Evolutionary conservation across 768 basidiomycete species (phyloP), one percentile per base, ranked within the genome.

Genomic region (Gelatoporia subvermispora): DNA sequence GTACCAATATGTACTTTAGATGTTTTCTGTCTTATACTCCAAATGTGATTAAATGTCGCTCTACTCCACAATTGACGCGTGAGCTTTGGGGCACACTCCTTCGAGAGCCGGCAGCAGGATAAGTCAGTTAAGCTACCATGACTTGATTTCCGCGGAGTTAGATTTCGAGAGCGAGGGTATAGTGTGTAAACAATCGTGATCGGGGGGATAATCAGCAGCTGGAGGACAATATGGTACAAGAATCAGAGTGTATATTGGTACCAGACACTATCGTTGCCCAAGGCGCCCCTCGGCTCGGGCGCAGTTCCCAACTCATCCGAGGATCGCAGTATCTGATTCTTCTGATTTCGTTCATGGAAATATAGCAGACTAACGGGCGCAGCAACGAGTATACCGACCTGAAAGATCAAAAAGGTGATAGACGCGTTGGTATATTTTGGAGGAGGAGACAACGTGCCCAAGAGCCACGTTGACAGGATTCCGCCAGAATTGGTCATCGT

Each of bases 401-500:
- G 72, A 67, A 69, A 60, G 20, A 63, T 55, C 2, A 68, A 56
- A 18, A 63, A 57, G 9, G 61, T 65, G 48, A 68, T 50, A 2
- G 77, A 76, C 0, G 77, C 81, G 45, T 68, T 69, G 2, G 59
- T 71, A 57, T 82, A 83, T 13, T 67, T 52, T 8, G 80, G 81
- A 1, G 74, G 65, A 1, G 72, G 65, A 2, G 77, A 78, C 13
- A 82, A 59, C 3, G 62, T 53, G 10, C 79, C 80, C 24, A 82
- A 60, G 8, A 81, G 71, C 81, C 81, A 83, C 0, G 79, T 83
- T 1, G 74, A 71, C 28, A 83, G 73, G 41, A 84, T 81, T 2
- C 79, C 80, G 10, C 81, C 80, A 0, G 72, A 66, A 57, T 82
- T 83, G 20, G 76, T 76, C 70, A 77, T 70, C 54, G 78, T 77